Conservation (phyloP, 805 yeast genomes). For the Lachancea kluyveri region DNA sequence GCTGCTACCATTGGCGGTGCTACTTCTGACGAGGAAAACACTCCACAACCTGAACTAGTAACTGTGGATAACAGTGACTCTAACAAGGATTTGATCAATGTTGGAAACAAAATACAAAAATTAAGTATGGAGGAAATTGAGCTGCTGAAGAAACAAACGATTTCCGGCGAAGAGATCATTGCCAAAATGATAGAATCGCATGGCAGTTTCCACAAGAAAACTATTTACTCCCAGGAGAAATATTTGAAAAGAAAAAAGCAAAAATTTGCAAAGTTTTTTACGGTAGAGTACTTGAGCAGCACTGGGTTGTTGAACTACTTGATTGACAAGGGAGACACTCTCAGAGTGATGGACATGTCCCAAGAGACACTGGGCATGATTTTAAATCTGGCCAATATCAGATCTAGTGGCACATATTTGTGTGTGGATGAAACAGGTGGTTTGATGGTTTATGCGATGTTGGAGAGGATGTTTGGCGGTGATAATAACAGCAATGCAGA, state of each 20-base stretch:
- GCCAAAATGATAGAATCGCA: constrained; percentile 79
- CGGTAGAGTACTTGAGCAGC: constrained; percentile 69
- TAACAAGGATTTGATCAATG: constrained; percentile 58
- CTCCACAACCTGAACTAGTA: constrained; percentile 28
- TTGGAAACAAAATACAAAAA: constrained; percentile 68
- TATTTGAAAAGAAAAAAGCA: constrained; percentile 87
- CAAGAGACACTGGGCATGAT: constrained; percentile 77
- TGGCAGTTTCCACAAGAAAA: constrained; percentile 81
- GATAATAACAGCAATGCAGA: constrained; percentile 11
- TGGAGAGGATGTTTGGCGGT: constrained; percentile 77
- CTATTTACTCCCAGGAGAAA: constrained; percentile 85
- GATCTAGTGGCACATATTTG: constrained; percentile 84
- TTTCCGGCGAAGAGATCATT: constrained; percentile 71
- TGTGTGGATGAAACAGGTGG: constrained; percentile 96
- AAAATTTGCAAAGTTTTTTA: constrained; percentile 81
- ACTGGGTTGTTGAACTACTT: constrained; percentile 68
- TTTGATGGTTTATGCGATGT: constrained; percentile 70
- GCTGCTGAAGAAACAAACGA: constrained; percentile 64
- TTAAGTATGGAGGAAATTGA: constrained; percentile 79
- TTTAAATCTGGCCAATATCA: constrained; percentile 71
- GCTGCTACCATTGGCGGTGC: constrained; percentile 24
- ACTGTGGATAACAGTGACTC: constrained; percentile 44
- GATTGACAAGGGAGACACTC: constrained; percentile 66
- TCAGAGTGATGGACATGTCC: constrained; percentile 70
- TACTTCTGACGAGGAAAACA: constrained; percentile 31